Evolutionary conservation across 2,329 filamentous ascomycete genomes (phyloP), one percentile per base, ranked within the genome.

Genomic region (Cryphonectria carpinicola): DNA sequence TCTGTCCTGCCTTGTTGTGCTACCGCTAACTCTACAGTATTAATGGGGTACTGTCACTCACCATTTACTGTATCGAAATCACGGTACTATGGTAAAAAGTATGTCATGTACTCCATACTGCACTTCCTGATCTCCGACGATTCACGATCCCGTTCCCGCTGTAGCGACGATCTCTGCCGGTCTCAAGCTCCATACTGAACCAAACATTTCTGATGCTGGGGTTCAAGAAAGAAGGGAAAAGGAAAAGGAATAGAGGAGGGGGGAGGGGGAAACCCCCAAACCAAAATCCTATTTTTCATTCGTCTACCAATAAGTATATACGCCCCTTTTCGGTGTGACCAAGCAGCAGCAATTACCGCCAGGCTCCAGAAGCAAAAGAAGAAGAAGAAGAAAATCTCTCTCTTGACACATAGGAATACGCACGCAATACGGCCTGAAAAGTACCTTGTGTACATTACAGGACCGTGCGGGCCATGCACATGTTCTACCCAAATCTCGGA

Each of bases 401-500:
- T 32, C 13, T 28, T 58, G 11, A 58, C 28, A 25, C 25, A 56
- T 56, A 37, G 1, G 3, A 7, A 6, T 13, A 54, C 49, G 49
- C 49, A 25, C 19, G 49, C 49, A 25, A 25, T 25, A 54, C 8
- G 25, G 35, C 3, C 54, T 28, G 1, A 1, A 37, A 60, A 32
- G 14, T 37, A 39, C 19, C 46, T 37, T 11, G 32, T n/a, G 58
- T 39, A 39, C 35, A 39, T 61, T 61, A 25, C 35, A 61, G 58
- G 58, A 61, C 35, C 58, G 17, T 61, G 58, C 58, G 58, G 35
- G 58, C 58, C 19, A 39, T 39, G 58, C 58, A 61, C 58, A 39
- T 61, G 58, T 61, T 37, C 7, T 61, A 61, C 56, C 35, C 54
- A 61, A 61, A 61, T 61, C 58, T 61, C 58, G 58, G 58, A 35